These are phyloP conservation scores for Rhodamnia rubescens DNA, from an alignment of 345 rosid species.

Conservation along the genomic window DNA sequence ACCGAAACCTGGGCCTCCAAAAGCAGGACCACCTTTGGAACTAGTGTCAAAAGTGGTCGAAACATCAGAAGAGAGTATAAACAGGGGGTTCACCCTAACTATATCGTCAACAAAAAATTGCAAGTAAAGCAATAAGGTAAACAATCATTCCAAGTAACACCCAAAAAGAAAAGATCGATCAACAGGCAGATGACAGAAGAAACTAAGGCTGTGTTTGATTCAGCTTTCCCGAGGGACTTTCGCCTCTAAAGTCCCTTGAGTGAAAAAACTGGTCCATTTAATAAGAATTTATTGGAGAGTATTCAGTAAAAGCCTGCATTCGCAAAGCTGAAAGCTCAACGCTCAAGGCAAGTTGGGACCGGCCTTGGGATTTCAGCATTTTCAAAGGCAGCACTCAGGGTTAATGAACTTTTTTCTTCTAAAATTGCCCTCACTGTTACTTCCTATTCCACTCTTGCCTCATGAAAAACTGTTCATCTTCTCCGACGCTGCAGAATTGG, in stretches of 20 bases:
- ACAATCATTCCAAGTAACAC: neutral
- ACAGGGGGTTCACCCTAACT: neutral
- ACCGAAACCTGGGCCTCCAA: conserved; percentile 63
- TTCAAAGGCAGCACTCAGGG: neutral
- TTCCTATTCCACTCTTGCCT: neutral
- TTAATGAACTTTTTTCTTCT: neutral
- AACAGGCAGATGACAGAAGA: neutral
- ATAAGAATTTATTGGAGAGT: neutral
- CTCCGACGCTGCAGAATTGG: neutral
- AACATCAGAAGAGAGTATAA: neutral
- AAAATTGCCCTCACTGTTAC: neutral
- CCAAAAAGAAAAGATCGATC: neutral
- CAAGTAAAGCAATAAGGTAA: neutral
- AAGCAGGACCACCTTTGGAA: conserved; percentile 50
- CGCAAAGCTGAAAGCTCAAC: neutral
- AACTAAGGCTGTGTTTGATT: neutral
- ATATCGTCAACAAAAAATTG: neutral
- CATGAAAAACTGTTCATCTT: neutral
- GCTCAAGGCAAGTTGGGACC: neutral
- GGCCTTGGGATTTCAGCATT: neutral
- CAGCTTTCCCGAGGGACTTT: neutral
- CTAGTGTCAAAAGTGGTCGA: neutral
- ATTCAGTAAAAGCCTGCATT: neutral
- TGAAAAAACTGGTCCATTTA: neutral
- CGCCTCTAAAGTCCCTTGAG: neutral